Conservation (phyloP, 371 early-diverging fungal genomes). For the Sporodiniella umbellata region DNA sequence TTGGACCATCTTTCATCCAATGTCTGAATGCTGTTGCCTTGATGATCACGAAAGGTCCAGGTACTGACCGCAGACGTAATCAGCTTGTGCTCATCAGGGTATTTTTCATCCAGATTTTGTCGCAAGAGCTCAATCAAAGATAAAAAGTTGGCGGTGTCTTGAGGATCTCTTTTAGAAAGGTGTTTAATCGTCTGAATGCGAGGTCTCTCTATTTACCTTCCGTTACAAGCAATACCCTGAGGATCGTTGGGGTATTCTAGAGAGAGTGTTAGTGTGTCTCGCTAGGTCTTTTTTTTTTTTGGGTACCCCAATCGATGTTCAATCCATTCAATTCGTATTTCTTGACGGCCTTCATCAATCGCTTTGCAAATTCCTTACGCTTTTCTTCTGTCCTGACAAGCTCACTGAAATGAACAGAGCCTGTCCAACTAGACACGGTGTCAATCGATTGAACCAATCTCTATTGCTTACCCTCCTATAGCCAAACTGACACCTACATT, state of each 20-base stretch:
- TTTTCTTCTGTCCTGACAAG: conserved; percentile 11
- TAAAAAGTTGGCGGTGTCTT: conserved; percentile 50
- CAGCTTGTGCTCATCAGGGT: conserved; percentile 31
- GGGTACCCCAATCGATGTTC: conserved; percentile 46
- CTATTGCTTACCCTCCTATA: conserved; percentile 21
- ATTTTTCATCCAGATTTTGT: conserved; percentile 20
- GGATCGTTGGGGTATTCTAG: conserved; percentile 29
- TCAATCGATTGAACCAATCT: too few species aligned
- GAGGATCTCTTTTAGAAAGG: conserved; percentile 22
- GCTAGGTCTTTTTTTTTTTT: neutral
- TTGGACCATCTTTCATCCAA: conserved; percentile 42
- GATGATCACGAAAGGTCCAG: conserved; percentile 13
- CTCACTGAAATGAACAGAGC: conserved; percentile 20
- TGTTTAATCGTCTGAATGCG: too few species aligned
- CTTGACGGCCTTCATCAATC: conserved; percentile 20
- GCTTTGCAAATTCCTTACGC: conserved; percentile 17
- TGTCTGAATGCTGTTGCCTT: conserved; percentile 4
- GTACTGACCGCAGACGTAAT: conserved; percentile 27
- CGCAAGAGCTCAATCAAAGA: conserved; percentile 20
- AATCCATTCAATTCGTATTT: conserved; percentile 49
- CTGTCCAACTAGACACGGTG: conserved; percentile 23
- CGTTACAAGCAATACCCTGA: conserved; percentile 26
- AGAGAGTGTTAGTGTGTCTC: neutral
- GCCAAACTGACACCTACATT: conserved; percentile 25
- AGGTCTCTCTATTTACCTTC: too few species aligned